phyloP scores from a whole-genome alignment of 2,329 filamentous ascomycete species.

The Colletotrichum sp. region DNA sequence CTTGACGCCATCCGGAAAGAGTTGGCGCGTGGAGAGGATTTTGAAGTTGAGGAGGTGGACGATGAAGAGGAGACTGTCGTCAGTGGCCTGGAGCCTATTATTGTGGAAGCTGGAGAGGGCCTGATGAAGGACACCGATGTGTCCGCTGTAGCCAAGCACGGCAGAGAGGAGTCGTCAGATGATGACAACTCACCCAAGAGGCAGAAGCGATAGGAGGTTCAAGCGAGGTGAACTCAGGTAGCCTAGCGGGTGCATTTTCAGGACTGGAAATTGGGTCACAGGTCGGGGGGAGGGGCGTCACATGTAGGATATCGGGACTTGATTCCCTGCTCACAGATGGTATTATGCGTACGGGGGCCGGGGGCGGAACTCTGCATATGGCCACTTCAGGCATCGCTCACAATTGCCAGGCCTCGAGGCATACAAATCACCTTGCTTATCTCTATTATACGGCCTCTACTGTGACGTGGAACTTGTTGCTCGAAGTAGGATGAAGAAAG shows the following conservation, averaged over 20 bases:
- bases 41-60: not conserved
- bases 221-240: too few relatives aligned
- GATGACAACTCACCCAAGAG: not conserved
- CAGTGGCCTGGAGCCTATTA: not conserved
- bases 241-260: not conserved
- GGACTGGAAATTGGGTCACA: not conserved
- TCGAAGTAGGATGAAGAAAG: not conserved
- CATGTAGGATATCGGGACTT: not conserved
- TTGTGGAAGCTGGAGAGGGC: not conserved
- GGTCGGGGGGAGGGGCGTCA: not conserved
- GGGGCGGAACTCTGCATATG: too few relatives aligned
- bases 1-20: not conserved
- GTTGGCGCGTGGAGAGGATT: not conserved
- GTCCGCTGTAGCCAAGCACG: not conserved
- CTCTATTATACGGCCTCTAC: not conserved
- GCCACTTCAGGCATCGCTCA: not conserved
- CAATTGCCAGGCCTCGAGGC: not conserved
- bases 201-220: not conserved
- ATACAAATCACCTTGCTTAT: not conserved
- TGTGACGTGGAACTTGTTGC: not conserved
- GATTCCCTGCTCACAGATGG: not conserved
- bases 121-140: not conserved
- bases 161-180: not conserved
- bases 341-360: not conserved
- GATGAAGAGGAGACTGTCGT: not conserved